Percentiles rank a stretch among this genome's conserved stretches.
phyloP scores from a whole-genome alignment of 257 asterid genomes.

The Avicennia marina region DNA sequence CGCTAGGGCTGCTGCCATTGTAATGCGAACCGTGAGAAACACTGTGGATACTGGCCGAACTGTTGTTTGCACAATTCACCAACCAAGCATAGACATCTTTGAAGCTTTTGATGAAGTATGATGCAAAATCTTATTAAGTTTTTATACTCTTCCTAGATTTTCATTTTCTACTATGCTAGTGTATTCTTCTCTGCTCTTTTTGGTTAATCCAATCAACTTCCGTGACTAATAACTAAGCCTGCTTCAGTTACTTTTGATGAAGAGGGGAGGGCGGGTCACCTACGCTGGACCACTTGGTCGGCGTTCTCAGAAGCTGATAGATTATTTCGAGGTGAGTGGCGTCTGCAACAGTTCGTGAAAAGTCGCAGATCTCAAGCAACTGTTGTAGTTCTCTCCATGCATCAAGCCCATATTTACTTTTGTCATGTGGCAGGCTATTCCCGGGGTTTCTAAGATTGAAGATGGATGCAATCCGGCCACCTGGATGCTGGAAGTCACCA shows the following conservation, averaged over 20 bases:
- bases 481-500: conserved; percentile 52
- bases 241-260: conserved; percentile 46
- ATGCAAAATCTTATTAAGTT: not conserved
- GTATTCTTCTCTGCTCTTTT: not conserved
- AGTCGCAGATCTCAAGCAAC: not conserved
- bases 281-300: conserved; percentile 51
- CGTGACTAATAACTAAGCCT: conserved; percentile 1
- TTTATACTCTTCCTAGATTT: not conserved
- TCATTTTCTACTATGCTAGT: not conserved
- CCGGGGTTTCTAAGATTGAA: conserved; percentile 42
- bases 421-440: conserved; percentile 30
- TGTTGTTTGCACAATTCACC: no score
- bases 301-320: conserved; percentile 39
- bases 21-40: no score
- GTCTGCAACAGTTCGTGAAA: not conserved
- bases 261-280: conserved; percentile 49
- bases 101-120: conserved; percentile 54
- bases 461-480: conserved; percentile 54
- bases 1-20: no score
- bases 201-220: no score
- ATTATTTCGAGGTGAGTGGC: conserved; percentile 49
- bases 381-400: not conserved
- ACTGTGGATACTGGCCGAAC: no score
- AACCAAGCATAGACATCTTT: no score
- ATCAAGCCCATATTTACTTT: not conserved